Base-by-base conservation (phyloP, 2,329 filamentous ascomycete genomes). In the Colletotrichum sp. region DNA sequence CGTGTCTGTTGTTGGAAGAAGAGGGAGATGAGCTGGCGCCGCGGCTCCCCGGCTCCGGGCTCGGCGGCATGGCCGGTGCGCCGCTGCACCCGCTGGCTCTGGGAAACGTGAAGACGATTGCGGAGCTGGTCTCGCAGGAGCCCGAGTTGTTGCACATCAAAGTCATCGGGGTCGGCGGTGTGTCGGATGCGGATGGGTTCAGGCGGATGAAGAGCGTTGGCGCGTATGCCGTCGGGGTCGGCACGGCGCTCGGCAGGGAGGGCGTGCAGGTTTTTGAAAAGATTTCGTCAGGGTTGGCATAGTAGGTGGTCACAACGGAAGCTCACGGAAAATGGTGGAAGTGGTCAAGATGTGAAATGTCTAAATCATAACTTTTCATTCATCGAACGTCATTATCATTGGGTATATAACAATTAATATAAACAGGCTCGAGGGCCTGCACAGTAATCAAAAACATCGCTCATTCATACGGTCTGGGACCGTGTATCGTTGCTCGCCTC, bases 101-200 rank as follows among this genome's bases (percentile, higher is more conserved):
- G 34, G 95, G 95, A 0, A 96, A 96, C 79, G 94, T 96, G 36
- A 87, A 87, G n/a, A 93, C 90, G 1, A 88, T 96, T n/a, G 85
- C 92, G 24, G 83, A 81, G 24, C 81, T 94, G 84, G 82, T 96
- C 18, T 90, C 93, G 78, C 83, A 84, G 39, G 80, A 87, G 16
- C 80, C 85, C 0, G 78, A 79, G 49, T 83, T 95, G 64, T 83
- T 83, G 12, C 85, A 89, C n/a, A 86, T 96, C 28, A 85, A 86
- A 18, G 87, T 96, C 34, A 92, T 96, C 71, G 95, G 95, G 0
- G 90, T 95, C 0, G 95, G 95, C 2, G 95, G 95, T 3, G 94
- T 96, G 2, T 86, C 88, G 28, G 93, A 96, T 81, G 86, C 84
- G 0, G 87, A 84, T 4, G 93, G 93, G 1, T 95, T 89, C 79